Evolutionary conservation across 139 green algal species (phyloP).

Genomic region (Micractinium conductrix): DNA sequence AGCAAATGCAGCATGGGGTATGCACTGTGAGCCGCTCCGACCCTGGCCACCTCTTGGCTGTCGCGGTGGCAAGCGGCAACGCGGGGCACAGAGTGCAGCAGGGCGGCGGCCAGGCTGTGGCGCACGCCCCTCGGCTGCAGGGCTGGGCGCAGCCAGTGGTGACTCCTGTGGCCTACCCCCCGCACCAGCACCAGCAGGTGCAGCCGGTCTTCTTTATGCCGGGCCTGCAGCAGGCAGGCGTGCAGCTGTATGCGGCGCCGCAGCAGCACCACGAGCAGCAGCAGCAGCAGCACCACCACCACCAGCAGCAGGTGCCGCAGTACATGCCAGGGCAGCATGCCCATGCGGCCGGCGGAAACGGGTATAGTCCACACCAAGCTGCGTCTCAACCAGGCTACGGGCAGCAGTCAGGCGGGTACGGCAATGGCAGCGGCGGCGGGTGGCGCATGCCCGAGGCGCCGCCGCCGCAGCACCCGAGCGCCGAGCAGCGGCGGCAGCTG

Average conservation of each 20-base stretch:
- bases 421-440: background rate
- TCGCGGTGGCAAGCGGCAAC: background rate
- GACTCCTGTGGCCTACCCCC: background rate
- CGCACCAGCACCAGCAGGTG: background rate
- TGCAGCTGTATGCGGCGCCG: too few species aligned
- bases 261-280: too few species aligned
- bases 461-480: too few species aligned
- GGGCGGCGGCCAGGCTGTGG: background rate
- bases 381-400: too few species aligned
- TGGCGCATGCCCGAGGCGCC: too few species aligned
- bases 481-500: too few species aligned
- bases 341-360: background rate
- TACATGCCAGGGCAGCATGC: background rate
- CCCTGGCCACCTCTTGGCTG: slow-evolving; percentile 17
- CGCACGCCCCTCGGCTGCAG: background rate
- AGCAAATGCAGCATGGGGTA: background rate
- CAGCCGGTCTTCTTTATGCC: too few species aligned
- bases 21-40: background rate
- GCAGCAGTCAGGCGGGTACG: background rate
- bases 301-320: background rate
- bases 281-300: background rate
- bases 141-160: background rate
- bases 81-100: background rate
- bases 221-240: too few species aligned
- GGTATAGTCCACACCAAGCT: too few species aligned